Percentiles rank a stretch among this genome's conserved stretches.
phyloP scores from a whole-genome alignment of 23 red algal species.

The Rhodosorus marinus region DNA sequence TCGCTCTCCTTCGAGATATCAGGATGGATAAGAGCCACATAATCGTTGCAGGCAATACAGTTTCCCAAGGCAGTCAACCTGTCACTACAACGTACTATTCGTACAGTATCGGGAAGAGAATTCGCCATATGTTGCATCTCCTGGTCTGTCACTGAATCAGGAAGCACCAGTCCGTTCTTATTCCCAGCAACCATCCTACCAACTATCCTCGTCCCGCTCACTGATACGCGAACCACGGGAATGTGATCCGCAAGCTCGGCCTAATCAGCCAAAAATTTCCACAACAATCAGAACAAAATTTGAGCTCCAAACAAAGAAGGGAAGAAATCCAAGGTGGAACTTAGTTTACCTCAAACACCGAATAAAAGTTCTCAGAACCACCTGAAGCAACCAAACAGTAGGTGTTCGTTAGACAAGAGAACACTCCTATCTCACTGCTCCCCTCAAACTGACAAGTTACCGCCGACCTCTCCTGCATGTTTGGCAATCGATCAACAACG shows the following conservation, averaged over 20 bases:
- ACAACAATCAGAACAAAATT: no score
- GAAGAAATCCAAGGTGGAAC: no score
- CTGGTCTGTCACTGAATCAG: conserved; percentile 76
- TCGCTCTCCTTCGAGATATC: conserved; percentile 84
- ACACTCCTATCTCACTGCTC: conserved; percentile 81
- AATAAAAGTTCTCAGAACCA: conserved; percentile 90
- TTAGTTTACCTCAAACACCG: conserved; percentile 90
- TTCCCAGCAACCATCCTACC: conserved; percentile 73
- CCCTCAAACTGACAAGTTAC: conserved; percentile 81
- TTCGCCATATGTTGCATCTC: conserved; percentile 84
- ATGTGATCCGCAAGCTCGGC: conserved; percentile 90
- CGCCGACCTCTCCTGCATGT: no score
- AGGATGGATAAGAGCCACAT: conserved; percentile 62
- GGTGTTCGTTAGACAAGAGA: conserved; percentile 61
- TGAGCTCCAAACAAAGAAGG: no score
- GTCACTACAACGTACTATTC: conserved; percentile 66
- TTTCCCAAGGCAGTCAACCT: conserved; percentile 77
- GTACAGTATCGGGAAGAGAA: conserved; percentile 64
- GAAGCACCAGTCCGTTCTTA: conserved; percentile 72
- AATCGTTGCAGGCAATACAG: conserved; percentile 83
- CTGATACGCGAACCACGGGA: conserved; percentile 82
- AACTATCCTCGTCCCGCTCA: conserved; percentile 64
- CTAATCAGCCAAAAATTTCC: no score
- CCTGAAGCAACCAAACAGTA: conserved; percentile 77
- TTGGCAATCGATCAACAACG: no score